Evolutionary conservation across 345 rosid species (phyloP).

Genomic region (Punica granatum): DNA sequence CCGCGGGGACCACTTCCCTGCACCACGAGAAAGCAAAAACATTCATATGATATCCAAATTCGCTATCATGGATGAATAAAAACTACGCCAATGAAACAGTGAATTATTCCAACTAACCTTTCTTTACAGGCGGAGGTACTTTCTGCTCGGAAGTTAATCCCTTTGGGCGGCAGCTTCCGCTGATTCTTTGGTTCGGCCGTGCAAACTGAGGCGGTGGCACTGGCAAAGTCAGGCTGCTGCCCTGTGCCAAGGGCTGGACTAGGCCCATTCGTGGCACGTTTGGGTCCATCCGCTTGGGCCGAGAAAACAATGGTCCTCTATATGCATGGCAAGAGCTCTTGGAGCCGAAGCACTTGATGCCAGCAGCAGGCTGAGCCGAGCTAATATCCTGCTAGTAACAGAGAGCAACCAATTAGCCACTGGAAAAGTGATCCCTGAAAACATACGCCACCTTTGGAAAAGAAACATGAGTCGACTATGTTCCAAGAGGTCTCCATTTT

Average conservation of each 20-base stretch:
- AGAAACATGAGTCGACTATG: neutral
- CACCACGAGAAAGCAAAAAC: neutral
- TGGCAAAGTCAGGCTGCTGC: constrained; percentile 14
- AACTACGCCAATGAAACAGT: neutral
- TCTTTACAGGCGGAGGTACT: constrained; percentile 8
- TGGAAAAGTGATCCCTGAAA: neutral
- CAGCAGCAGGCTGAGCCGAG: constrained; percentile 15
- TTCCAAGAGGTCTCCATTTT: neutral
- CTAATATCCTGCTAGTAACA: neutral
- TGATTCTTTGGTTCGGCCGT: constrained; percentile 22
- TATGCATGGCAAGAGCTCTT: constrained; percentile 14
- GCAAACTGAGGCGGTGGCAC: constrained; percentile 34
- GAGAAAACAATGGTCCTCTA: constrained; percentile 42
- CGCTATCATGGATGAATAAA: neutral
- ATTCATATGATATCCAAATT: constrained; percentile 5
- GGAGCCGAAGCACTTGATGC: constrained; percentile 10
- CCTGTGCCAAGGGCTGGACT: constrained; percentile 11
- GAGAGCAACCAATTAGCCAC: neutral
- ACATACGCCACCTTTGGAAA: neutral
- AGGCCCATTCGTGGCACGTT: constrained; percentile 7
- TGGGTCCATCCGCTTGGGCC: constrained; percentile 28
- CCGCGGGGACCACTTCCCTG: constrained; percentile 65
- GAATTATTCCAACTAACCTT: constrained; percentile 15
- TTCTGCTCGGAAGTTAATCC: constrained; percentile 11
- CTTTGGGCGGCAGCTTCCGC: constrained; percentile 2